Base-by-base conservation (phyloP, 1,284 basidiomycete species). In the Boletus subluridellus region DNA sequence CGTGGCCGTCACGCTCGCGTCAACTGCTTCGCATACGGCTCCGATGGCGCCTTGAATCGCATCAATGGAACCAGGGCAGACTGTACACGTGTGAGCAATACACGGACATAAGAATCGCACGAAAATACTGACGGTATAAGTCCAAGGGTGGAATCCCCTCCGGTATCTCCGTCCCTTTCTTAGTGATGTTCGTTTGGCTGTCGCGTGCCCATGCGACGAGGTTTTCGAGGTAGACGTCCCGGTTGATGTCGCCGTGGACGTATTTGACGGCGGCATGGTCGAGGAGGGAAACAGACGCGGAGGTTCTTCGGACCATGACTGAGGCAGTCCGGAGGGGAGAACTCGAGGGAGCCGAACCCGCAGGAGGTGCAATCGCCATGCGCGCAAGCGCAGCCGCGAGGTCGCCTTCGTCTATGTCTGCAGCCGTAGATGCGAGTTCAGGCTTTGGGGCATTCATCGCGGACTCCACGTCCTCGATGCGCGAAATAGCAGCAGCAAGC, bases 121-220 rank as follows among this genome's bases (percentile, higher is more conserved):
- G 4, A 2, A 46, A 28, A 52, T 28, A 79, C 85, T 70, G 68
- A 94, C 90, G 77, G 69, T 96, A 97, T 15, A 96, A 71, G 74
- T 96, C 94, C 38, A 91, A 90, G 66, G 94, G 87, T 1, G 87
- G 79, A 14, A 89, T 72, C 4, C 80, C 83, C 28, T 79, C 74
- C 0, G 94, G 94, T 41, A 97, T 94, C 73, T 96, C 94, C 26
- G 86, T 89, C 41, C 81, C 83, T 2, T 83, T 87, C 37, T 78
- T 75, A 9, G 74, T 74, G 44, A 95, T 85, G 63, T 85, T 89
- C 39, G 21, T 85, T 83, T 38, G 77, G 72, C 89, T 91, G 35
- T 87, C 82, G 42, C 75, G 77, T 0, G 82, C 81, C 89, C 89
- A 92, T 2, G 9, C 8, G 30, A 76, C 73, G 30, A 92, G 73